These are phyloP conservation scores for Trichoderma atrobrunneum DNA, from an alignment of 2,329 filamentous ascomycete species.

Conservation along the genomic window DNA sequence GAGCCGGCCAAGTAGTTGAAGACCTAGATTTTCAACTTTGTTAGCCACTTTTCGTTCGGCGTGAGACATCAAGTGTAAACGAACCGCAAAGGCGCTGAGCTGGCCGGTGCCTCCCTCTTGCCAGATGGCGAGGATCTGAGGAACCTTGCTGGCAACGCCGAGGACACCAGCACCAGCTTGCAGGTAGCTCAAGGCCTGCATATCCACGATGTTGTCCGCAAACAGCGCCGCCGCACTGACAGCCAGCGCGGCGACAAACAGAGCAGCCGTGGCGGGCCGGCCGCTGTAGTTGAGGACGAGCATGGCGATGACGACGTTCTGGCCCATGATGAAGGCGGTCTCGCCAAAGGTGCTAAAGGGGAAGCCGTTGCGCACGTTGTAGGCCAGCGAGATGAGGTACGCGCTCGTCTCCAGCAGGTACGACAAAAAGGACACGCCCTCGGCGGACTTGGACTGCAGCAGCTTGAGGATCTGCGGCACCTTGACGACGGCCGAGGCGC, in stretches of 20 bases:
- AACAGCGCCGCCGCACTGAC: constrained; percentile 69
- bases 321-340: constrained; percentile 83
- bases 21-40: constrained; percentile 55
- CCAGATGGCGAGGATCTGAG: constrained; percentile 87
- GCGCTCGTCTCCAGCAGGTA: constrained; percentile 89
- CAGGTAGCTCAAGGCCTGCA: constrained; percentile 66
- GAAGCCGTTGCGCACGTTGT: constrained; percentile 87
- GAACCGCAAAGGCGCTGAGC: constrained; percentile 88
- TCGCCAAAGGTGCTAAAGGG: constrained; percentile 98
- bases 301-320: constrained; percentile 87
- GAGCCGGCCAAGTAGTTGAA: constrained; percentile 97
- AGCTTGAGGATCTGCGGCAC: constrained; percentile 96
- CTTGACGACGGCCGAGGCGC: constrained; percentile 87
- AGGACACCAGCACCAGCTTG: constrained; percentile 82
- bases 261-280: constrained; percentile 63
- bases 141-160: constrained; percentile 85
- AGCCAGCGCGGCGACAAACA: constrained; percentile 75
- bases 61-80: not conserved
- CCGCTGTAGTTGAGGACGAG: constrained; percentile 83
- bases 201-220: constrained; percentile 60
- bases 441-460: constrained; percentile 72
- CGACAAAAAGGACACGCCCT: constrained; percentile 82
- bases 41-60: not conserved
- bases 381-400: constrained; percentile 86
- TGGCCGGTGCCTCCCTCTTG: constrained; percentile 86